A percentile compares a stretch with the other conserved stretches of the same genome.
Conservation (phyloP, 2,329 filamentous ascomycete genomes). For the Epichloe gansuensis region DNA sequence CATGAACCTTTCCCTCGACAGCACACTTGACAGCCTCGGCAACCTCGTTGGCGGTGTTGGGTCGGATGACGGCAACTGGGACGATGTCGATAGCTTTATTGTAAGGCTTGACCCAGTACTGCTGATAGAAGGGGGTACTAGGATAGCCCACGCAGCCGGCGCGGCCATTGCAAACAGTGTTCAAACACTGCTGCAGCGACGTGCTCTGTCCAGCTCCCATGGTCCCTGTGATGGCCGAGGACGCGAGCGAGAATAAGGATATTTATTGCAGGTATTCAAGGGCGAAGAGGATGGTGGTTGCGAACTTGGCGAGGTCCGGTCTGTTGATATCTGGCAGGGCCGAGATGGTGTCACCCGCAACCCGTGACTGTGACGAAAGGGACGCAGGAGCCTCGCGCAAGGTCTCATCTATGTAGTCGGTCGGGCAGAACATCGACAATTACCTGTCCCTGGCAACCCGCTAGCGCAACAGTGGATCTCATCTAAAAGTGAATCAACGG, state of each 20-base stretch:
- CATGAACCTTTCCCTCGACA: conserved; percentile 32
- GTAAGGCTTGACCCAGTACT: conserved; percentile 38
- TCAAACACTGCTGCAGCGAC: conserved; percentile 32
- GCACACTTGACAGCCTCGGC: conserved; percentile 47
- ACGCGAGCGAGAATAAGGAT: not conserved
- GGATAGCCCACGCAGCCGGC: conserved; percentile 35
- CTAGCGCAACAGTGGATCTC: not conserved
- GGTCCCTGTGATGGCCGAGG: not conserved
- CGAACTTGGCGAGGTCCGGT: not conserved
- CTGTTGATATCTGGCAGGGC: not conserved
- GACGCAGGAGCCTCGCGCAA: not conserved
- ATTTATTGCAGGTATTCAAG: not conserved
- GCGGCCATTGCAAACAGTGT: conserved; percentile 32
- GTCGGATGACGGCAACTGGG: conserved; percentile 45
- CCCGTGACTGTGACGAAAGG: not conserved
- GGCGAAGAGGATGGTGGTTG: not conserved
- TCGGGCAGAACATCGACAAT: not conserved
- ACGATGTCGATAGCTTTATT: conserved; percentile 38
- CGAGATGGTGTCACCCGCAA: not conserved
- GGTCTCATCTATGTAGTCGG: not conserved
- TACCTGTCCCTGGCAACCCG: not conserved
- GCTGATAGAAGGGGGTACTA: conserved; percentile 30
- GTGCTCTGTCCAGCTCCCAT: conserved; percentile 34
- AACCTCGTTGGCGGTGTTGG: conserved; percentile 40
- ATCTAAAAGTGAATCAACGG: no score